Conservation (phyloP, 208 protist species). For the Angomonas deanei region DNA sequence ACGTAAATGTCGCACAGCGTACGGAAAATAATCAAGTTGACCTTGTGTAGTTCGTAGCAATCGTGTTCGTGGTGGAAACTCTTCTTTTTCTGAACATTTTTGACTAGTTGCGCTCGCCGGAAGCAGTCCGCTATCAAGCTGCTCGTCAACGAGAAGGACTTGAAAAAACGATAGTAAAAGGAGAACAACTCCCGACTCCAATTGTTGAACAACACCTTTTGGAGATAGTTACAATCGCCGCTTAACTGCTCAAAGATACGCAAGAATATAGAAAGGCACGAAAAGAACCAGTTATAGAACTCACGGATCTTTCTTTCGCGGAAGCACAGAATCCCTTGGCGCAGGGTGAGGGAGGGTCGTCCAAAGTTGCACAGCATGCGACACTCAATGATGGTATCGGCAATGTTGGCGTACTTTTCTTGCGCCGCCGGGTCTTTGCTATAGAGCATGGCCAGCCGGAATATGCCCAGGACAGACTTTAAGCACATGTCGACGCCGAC, state of each 20-base stretch:
- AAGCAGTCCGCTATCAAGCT: conserved; percentile 37
- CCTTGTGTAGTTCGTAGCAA: conserved; percentile 26
- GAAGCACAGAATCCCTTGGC: conserved; percentile 28
- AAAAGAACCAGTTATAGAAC: conserved; percentile 46
- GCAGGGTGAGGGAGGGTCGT: conserved; percentile 41
- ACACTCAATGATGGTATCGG: conserved; percentile 73
- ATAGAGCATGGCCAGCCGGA: conserved; percentile 59
- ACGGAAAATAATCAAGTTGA: conserved; percentile 54
- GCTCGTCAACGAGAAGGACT: conserved; percentile 80
- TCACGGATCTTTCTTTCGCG: conserved; percentile 16
- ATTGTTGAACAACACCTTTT: conserved; percentile 69
- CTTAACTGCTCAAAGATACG: conserved; percentile 76
- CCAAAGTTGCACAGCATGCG: conserved; percentile 88
- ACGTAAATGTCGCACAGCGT: conserved; percentile 84
- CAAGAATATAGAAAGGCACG: conserved; percentile 46
- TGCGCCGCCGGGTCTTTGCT: conserved; percentile 17
- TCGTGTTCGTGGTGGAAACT: conserved; percentile 18
- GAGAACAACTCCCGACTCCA: conserved; percentile 68
- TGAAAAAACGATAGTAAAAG: conserved; percentile 85
- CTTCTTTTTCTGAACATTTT: conserved; percentile 1
- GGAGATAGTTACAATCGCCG: conserved; percentile 79
- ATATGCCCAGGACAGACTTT: conserved; percentile 61
- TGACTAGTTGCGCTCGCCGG: not conserved
- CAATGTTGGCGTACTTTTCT: conserved; percentile 36
- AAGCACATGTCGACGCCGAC: conserved; percentile 79